phyloP scores from a whole-genome alignment of 75 land plant genomes.

The Azolla pinnata region DNA sequence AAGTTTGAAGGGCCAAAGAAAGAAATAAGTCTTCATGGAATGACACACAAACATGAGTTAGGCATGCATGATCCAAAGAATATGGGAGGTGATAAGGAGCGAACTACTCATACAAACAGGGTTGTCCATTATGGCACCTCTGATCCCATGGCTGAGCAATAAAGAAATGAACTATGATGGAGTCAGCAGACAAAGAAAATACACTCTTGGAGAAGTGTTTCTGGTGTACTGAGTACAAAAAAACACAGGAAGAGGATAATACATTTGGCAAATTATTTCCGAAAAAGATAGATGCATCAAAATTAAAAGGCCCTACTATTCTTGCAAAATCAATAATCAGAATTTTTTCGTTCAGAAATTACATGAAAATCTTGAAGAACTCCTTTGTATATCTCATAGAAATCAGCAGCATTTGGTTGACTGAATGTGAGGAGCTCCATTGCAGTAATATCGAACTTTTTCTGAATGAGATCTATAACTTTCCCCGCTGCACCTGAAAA shows the following conservation, averaged over 20 bases:
- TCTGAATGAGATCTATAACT: constrained; percentile 19
- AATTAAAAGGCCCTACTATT: not conserved
- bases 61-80: too few relatives aligned
- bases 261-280: not conserved
- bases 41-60: too few relatives aligned
- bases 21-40: too few relatives aligned
- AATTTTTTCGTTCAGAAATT: not conserved
- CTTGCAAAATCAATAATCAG: not conserved
- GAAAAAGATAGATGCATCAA: not conserved
- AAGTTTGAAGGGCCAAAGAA: too few relatives aligned
- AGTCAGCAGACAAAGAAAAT: not conserved
- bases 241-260: not conserved
- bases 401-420: constrained; percentile 25
- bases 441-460: constrained; percentile 29
- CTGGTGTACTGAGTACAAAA: too few relatives aligned
- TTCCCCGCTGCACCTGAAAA: constrained; percentile 35
- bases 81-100: too few relatives aligned
- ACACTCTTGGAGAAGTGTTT: too few relatives aligned
- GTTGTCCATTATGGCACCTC: too few relatives aligned
- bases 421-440: constrained; percentile 25
- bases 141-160: too few relatives aligned
- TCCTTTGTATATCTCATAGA: constrained; percentile 27
- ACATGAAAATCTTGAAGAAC: constrained; percentile 28
- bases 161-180: too few relatives aligned
- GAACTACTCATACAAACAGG: too few relatives aligned